These are phyloP conservation scores for Arabis alpina DNA, from an alignment of 345 rosid species.

Conservation along the genomic window DNA sequence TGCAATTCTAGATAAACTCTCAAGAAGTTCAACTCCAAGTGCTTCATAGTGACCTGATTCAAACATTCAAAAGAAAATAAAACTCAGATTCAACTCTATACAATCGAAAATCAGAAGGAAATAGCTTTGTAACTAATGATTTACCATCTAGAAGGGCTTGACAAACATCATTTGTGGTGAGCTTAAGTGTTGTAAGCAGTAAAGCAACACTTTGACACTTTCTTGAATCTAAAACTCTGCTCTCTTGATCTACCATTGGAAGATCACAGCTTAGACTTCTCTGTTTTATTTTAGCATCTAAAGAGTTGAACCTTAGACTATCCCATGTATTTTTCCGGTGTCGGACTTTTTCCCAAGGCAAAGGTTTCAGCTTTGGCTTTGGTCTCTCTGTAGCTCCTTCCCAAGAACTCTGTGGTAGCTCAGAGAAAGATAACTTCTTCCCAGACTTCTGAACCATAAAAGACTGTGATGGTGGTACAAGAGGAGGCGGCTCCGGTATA, in stretches of 20 bases:
- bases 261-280: conserved; percentile 52
- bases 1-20: conserved; percentile 79
- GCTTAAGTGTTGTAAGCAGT: conserved; percentile 77
- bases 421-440: conserved; percentile 41
- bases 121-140: conserved; percentile 2
- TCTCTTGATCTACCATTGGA: conserved; percentile 56
- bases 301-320: conserved; percentile 74
- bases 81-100: conserved; percentile 24
- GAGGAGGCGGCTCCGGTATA: conserved; percentile 60
- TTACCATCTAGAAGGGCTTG: conserved; percentile 83
- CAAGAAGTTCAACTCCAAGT: conserved; percentile 87
- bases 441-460: conserved; percentile 56
- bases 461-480: conserved; percentile 71
- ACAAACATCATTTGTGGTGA: conserved; percentile 73
- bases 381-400: conserved; percentile 54
- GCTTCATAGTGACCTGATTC: conserved; percentile 74
- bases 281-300: conserved; percentile 47
- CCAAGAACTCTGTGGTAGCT: conserved; percentile 51
- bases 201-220: conserved; percentile 79
- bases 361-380: conserved; percentile 81
- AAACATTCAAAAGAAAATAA: background rate
- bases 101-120: background rate
- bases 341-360: conserved; percentile 96
- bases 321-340: conserved; percentile 95
- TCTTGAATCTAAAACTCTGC: conserved; percentile 73